Evolutionary conservation across 108 stramenopile species (phyloP).

Genomic region (Nannochloropsis gaditana): DNA sequence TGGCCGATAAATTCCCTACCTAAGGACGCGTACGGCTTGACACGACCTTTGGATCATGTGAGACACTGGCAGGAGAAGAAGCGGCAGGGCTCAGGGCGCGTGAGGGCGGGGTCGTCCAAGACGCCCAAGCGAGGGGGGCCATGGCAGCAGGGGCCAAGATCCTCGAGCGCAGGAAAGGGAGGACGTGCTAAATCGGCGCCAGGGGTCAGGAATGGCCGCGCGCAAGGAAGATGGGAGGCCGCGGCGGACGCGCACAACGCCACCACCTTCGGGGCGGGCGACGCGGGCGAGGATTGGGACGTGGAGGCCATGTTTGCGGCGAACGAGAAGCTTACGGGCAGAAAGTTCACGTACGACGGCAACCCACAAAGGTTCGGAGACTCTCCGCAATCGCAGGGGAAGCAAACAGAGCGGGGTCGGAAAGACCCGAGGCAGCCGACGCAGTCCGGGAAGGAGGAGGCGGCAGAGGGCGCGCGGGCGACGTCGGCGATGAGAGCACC

Average conservation of each 20-base stretch:
- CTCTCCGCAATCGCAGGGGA: not conserved
- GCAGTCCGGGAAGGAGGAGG: not conserved
- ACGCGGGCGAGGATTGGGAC: constrained; percentile 22
- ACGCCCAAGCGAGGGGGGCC: not conserved
- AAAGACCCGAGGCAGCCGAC: not conserved
- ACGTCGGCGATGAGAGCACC: not conserved
- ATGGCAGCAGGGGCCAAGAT: not conserved
- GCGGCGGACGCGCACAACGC: not conserved
- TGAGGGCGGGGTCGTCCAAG: not conserved
- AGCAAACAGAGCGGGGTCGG: not conserved
- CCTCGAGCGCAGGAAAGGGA: not conserved
- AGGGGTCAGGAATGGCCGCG: not conserved
- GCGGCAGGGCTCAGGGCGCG: not conserved
- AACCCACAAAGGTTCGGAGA: constrained; percentile 28
- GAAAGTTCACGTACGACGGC: constrained; percentile 30
- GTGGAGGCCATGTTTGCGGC: constrained; percentile 39
- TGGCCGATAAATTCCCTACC: not conserved
- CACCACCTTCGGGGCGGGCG: constrained; percentile 24
- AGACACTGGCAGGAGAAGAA: not conserved
- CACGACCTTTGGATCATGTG: not conserved
- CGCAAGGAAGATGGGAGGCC: not conserved
- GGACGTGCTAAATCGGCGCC: not conserved
- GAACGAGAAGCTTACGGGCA: constrained; percentile 24
- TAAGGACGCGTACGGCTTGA: not conserved
- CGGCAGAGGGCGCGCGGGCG: too few species aligned